Evolutionary conservation across 2,329 filamentous ascomycete species (phyloP).

Genomic region (Monosporascus sp.): DNA sequence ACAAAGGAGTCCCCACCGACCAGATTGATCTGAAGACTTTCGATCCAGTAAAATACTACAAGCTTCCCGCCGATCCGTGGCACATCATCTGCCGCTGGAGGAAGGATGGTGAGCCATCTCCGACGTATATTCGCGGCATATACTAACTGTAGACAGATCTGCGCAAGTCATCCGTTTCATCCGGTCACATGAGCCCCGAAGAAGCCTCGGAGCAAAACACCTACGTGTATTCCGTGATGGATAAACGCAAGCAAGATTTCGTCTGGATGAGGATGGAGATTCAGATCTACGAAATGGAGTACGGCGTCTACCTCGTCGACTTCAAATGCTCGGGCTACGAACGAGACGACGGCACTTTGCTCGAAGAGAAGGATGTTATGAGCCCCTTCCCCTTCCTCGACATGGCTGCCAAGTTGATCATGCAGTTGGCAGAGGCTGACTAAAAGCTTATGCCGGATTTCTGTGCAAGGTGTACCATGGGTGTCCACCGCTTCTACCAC

Average conservation of each 20-base stretch:
- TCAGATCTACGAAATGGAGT: conserved; percentile 91
- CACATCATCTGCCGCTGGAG: conserved; percentile 86
- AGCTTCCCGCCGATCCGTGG: conserved; percentile 90
- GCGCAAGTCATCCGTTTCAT: conserved; percentile 27
- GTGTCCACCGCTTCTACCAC: neutral
- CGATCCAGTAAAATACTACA: conserved; percentile 61
- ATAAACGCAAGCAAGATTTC: conserved; percentile 53
- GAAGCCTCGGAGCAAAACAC: conserved; percentile 38
- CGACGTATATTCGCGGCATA: conserved; percentile 32
- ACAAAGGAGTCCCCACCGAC: conserved; percentile 21
- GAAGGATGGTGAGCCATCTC: conserved; percentile 67
- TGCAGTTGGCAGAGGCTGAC: conserved; percentile 83
- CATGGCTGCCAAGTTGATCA: conserved; percentile 85
- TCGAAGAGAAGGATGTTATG: conserved; percentile 91
- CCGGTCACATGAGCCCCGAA: conserved; percentile 22
- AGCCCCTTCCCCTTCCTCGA: conserved; percentile 95
- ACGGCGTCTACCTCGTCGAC: conserved; percentile 89
- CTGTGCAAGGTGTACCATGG: neutral
- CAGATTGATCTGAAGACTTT: conserved; percentile 31
- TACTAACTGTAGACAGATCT: conserved; percentile 35
- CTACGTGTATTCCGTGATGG: conserved; percentile 35
- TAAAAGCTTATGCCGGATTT: conserved; percentile 21
- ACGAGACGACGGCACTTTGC: conserved; percentile 62
- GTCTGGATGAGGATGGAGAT: conserved; percentile 95
- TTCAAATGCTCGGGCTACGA: conserved; percentile 99